Base-by-base conservation (phyloP, 2,329 filamentous ascomycete genomes). In the Septoria petroselini region DNA sequence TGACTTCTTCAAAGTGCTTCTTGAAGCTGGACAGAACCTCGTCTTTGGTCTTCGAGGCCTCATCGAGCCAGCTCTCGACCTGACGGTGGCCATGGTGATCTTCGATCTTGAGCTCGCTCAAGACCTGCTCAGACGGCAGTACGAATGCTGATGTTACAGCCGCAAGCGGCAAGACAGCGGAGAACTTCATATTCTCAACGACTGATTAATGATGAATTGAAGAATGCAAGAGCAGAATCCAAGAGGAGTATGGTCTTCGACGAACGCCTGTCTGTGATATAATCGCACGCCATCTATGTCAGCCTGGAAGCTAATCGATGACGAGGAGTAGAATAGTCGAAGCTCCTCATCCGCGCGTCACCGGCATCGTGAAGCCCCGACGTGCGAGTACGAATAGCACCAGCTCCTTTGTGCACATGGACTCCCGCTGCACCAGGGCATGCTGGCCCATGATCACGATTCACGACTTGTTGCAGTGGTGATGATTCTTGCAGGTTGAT, bases 141-240 rank as follows among this genome's bases (percentile, higher is more conserved):
- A 81, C 75, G 45, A 81, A 72, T 19, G 77, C 77, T 44, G 75
- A 68, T 54, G 72, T 67, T 41, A 77, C 55, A 23, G 76, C 74
- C 58, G 74, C 72, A 41, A 80, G 66, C 49, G 76, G 73, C 53
- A 80, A 62, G 37, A 79, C 57, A 40, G 68, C 67, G 43, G 67
- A 65, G 62, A 77, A 66, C 68, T 72, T 78, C 76, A 79, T 80
- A 37, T 53, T 70, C 57, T 41, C 21, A 40, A 12, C 21, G 30
- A 31, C 6, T 19, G 12, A 8, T 23, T 30, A 14, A 40, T 15
- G 11, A 31, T 34, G 19, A 19, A 38, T 9, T 31, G 38, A 39
- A 25, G 21, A n/a, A n/a, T n/a, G n/a, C n/a, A 38, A 37, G 50
- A 18, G 12, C 23, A 27, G 21, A 35, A 19, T 17, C 38, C 2